Percentiles rank a stretch among this genome's conserved stretches.
These are phyloP conservation scores for Xylaria sp. DNA, from an alignment of 2,329 filamentous ascomycete genomes.

Conservation along the genomic window DNA sequence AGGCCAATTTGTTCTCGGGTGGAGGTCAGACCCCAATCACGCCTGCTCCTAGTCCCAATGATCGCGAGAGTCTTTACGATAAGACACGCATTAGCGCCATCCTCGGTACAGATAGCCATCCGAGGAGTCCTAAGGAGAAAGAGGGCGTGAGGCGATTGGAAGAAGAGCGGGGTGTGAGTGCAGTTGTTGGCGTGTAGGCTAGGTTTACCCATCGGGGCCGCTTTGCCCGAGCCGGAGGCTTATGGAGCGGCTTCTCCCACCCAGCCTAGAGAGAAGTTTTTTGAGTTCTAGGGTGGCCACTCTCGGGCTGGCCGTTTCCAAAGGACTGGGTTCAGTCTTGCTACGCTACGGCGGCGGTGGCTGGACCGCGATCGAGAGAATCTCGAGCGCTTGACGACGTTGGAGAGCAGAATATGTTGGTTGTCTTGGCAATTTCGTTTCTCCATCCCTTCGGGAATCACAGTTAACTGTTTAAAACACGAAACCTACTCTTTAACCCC, in stretches of 20 bases:
- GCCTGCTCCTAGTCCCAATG: constrained; percentile 58
- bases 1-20: constrained; percentile 51
- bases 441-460: background rate
- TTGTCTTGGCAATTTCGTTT: constrained; percentile 13
- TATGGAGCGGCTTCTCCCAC: background rate
- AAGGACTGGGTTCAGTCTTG: too few species aligned
- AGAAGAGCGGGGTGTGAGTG: constrained; percentile 50
- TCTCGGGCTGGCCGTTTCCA: too few species aligned
- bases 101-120: constrained; percentile 64
- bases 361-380: background rate
- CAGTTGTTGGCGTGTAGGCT: constrained; percentile 41
- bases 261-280: too few species aligned
- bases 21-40: constrained; percentile 55
- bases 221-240: background rate
- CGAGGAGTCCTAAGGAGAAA: constrained; percentile 61
- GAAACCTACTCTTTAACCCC: constrained; percentile 8
- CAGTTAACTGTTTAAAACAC: constrained; percentile 6
- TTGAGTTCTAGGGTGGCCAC: background rate
- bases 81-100: constrained; percentile 69
- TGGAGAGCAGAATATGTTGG: background rate
- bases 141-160: constrained; percentile 63
- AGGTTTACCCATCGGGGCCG: background rate
- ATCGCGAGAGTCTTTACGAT: constrained; percentile 53
- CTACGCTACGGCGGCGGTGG: too few species aligned
- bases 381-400: background rate